Percentiles rank a stretch among this genome's conserved stretches.
Evolutionary conservation across 148 eudicot species (phyloP).

Genomic region (Fallopia convolvulus): DNA sequence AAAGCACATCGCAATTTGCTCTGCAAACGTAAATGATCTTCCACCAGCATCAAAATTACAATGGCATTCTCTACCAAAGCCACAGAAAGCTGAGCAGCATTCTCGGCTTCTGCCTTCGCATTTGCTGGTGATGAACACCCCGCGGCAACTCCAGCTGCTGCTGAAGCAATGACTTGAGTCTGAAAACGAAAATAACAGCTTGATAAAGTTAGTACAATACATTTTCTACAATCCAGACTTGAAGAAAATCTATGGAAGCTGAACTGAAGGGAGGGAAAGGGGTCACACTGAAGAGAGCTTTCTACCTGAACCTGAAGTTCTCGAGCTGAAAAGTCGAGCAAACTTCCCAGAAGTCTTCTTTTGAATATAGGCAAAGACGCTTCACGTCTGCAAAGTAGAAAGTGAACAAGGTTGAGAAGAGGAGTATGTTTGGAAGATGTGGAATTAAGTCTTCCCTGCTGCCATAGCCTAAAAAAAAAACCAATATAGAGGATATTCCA

Average conservation of each 20-base stretch:
- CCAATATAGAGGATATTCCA: neutral
- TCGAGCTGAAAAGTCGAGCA: slow-evolving; percentile 90
- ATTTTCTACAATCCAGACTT: neutral
- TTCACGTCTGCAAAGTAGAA: slow-evolving; percentile 61
- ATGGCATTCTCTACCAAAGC: slow-evolving; percentile 98
- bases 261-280: neutral
- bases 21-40: slow-evolving; percentile 91
- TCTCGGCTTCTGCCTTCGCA: slow-evolving; percentile 86
- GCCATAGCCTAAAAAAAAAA: neutral
- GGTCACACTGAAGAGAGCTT: neutral
- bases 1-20: slow-evolving; percentile 58
- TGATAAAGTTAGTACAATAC: slow-evolving; percentile 8
- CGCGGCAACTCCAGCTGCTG: slow-evolving; percentile 97
- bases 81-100: slow-evolving; percentile 97
- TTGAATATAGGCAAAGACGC: slow-evolving; percentile 86
- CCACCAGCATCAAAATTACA: slow-evolving; percentile 95
- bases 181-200: slow-evolving; percentile 31
- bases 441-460: neutral
- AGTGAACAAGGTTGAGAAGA: neutral
- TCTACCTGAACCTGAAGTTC: slow-evolving; percentile 95
- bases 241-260: neutral
- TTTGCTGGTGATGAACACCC: slow-evolving; percentile 69
- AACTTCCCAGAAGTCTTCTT: slow-evolving; percentile 86
- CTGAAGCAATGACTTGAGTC: slow-evolving; percentile 99
- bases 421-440: neutral